phyloP scores from a whole-genome alignment of 2,329 filamentous ascomycete species.

The Colletotrichum gigasporum region DNA sequence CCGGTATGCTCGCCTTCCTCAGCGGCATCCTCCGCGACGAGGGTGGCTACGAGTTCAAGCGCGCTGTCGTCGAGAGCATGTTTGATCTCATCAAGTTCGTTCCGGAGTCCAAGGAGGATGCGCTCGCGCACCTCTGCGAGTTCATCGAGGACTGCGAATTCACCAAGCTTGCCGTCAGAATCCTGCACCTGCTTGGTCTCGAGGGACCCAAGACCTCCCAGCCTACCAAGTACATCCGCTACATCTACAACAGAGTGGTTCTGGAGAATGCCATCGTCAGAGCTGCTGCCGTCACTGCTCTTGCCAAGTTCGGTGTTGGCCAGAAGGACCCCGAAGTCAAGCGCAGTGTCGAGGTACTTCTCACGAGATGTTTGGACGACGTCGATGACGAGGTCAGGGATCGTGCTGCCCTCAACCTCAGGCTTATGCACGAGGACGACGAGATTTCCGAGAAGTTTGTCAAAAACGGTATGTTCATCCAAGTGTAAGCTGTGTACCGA shows the following conservation, averaged over 20 bases:
- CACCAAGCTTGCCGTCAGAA: conserved; percentile 94
- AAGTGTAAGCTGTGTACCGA: not conserved
- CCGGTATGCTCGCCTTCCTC: conserved; percentile 96
- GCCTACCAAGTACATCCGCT: conserved; percentile 98
- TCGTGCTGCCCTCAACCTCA: conserved; percentile 89
- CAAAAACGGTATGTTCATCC: conserved; percentile 77
- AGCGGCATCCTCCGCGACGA: conserved; percentile 97
- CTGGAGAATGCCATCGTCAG: conserved; percentile 96
- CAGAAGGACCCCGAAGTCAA: conserved; percentile 98
- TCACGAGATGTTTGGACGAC: conserved; percentile 94
- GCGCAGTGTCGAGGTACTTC: conserved; percentile 90
- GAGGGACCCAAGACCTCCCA: conserved; percentile 96
- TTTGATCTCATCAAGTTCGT: conserved; percentile 99
- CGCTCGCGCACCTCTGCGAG: conserved; percentile 94
- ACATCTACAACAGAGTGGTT: conserved; percentile 98
- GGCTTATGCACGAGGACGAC: conserved; percentile 92
- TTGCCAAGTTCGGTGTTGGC: conserved; percentile 96
- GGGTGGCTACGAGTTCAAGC: conserved; percentile 98
- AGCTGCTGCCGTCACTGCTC: conserved; percentile 91
- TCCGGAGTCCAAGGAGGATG: conserved; percentile 82
- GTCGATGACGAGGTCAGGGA: conserved; percentile 98
- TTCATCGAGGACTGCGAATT: conserved; percentile 99
- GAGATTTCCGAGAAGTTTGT: conserved; percentile 88
- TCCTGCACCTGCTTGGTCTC: conserved; percentile 90
- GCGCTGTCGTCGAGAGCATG: conserved; percentile 97